These are phyloP conservation scores for Avena sativa DNA, from an alignment of 176 grass and related monocot species.

Conservation along the genomic window DNA sequence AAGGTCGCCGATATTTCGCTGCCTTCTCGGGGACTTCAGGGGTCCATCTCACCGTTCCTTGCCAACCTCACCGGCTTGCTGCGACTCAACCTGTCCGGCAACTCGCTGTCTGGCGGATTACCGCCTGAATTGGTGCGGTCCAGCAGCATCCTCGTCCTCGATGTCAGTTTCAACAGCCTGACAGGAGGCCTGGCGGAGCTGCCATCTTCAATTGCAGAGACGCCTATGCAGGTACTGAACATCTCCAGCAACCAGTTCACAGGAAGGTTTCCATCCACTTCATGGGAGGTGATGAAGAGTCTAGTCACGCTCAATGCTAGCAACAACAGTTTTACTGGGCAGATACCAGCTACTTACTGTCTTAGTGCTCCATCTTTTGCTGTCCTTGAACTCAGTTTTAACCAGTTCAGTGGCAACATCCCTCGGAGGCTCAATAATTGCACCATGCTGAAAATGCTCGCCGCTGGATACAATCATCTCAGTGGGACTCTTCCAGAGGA, in stretches of 20 bases:
- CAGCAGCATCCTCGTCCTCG: not conserved
- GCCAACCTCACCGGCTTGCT: constrained; percentile 17
- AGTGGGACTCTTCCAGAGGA: constrained; percentile 26
- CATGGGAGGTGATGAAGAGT: not conserved
- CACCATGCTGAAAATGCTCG: not conserved
- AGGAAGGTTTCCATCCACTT: not conserved
- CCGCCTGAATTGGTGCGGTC: not conserved
- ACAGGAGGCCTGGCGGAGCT: not conserved
- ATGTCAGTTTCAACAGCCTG: constrained; percentile 36
- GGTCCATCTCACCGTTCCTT: constrained; percentile 22
- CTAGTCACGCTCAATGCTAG: not conserved
- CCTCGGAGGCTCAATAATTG: constrained; percentile 1
- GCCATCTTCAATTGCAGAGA: not conserved
- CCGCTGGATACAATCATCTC: constrained; percentile 39
- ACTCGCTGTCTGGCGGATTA: not conserved
- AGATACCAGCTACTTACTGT: constrained; percentile 26
- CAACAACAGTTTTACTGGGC: constrained; percentile 36
- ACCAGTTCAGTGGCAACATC: constrained; percentile 1
- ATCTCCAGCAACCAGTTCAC: not conserved
- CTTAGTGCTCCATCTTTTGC: not conserved
- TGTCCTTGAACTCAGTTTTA: not conserved
- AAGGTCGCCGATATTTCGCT: not conserved
- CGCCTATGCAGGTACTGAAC: constrained; percentile 12
- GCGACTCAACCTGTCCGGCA: constrained; percentile 17
- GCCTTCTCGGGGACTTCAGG: not conserved